Conservation (phyloP, 1,139 yeast genomes). For the Yamadazyma atmosphaerica region DNA sequence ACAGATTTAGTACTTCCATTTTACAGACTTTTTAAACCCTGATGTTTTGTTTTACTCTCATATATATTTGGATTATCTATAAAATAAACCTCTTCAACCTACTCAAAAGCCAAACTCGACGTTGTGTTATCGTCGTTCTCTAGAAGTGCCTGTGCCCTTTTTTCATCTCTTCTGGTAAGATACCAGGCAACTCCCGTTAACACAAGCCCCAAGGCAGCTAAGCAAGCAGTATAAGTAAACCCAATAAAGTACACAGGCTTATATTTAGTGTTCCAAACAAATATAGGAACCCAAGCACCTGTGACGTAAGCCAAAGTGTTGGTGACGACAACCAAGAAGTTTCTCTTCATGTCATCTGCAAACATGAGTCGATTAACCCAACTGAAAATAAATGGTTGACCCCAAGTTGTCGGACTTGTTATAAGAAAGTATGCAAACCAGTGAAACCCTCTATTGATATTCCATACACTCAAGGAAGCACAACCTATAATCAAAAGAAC, state of each 20-base stretch:
- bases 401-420: conserved; percentile 47
- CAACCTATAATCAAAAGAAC: conserved; percentile 41
- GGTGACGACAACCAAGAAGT: conserved; percentile 49
- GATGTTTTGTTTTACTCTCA: too few species aligned
- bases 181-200: conserved; percentile 32
- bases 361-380: conserved; percentile 53
- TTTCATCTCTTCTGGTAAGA: conserved; percentile 18
- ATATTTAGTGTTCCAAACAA: conserved; percentile 52
- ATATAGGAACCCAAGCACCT: conserved; percentile 47
- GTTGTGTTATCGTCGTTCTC: too few species aligned
- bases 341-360: conserved; percentile 51
- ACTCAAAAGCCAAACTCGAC: too few species aligned
- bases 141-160: too few species aligned
- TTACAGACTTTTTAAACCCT: too few species aligned
- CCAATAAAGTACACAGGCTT: conserved; percentile 51
- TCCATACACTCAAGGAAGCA: conserved; percentile 44
- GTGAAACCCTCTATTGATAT: conserved; percentile 47
- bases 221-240: conserved; percentile 49
- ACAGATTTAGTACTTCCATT: too few species aligned
- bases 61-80: too few species aligned
- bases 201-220: conserved; percentile 41
- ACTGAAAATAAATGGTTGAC: conserved; percentile 49
- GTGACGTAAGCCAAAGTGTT: conserved; percentile 55
- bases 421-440: conserved; percentile 49
- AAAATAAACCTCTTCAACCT: too few species aligned